phyloP scores from a whole-genome alignment of 495 filamentous ascomycete genomes.

The Mytilinidion resinicola region DNA sequence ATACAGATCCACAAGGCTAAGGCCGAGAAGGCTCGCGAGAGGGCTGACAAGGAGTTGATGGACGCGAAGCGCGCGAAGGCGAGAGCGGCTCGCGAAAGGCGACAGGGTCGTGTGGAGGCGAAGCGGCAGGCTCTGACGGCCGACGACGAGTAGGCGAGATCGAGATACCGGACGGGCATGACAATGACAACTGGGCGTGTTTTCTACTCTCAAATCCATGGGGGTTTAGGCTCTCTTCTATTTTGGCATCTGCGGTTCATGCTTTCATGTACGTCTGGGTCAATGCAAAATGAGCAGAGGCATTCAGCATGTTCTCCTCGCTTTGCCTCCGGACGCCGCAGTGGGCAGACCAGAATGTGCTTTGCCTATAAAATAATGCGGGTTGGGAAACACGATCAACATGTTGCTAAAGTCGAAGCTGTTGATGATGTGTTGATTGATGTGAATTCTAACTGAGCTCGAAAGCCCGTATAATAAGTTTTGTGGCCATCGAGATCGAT shows the following conservation, averaged over 20 bases:
- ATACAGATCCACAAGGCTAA: slow-evolving; percentile 97
- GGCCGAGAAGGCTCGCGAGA: slow-evolving; percentile 95
- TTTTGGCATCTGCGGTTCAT: slow-evolving; percentile 28
- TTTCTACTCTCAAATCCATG: slow-evolving; percentile 17
- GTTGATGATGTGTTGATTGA: too few relatives aligned
- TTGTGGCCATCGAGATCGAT: too few relatives aligned
- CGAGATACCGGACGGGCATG: slow-evolving; percentile 21
- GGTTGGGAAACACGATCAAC: too few relatives aligned
- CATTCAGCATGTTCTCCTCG: slow-evolving; percentile 10
- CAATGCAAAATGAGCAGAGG: slow-evolving; percentile 19
- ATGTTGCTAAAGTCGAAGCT: too few relatives aligned
- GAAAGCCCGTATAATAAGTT: too few relatives aligned
- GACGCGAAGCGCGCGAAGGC: slow-evolving; percentile 98
- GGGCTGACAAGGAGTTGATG: slow-evolving; percentile 95
- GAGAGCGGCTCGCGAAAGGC: slow-evolving; percentile 98
- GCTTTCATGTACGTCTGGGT: slow-evolving; percentile 31
- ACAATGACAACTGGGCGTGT: slow-evolving; percentile 29
- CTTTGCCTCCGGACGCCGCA: slow-evolving; percentile 11
- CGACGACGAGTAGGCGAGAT: slow-evolving; percentile 57
- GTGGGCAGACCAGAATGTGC: background rate
- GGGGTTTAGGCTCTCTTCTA: slow-evolving; percentile 14
- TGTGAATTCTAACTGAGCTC: too few relatives aligned
- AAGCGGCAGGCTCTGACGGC: slow-evolving; percentile 82
- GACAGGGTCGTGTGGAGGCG: slow-evolving; percentile 74
- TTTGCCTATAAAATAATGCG: too few relatives aligned